These are phyloP conservation scores for Nematodospora anomalae DNA, from an alignment of 1,139 yeast genomes.

Conservation along the genomic window DNA sequence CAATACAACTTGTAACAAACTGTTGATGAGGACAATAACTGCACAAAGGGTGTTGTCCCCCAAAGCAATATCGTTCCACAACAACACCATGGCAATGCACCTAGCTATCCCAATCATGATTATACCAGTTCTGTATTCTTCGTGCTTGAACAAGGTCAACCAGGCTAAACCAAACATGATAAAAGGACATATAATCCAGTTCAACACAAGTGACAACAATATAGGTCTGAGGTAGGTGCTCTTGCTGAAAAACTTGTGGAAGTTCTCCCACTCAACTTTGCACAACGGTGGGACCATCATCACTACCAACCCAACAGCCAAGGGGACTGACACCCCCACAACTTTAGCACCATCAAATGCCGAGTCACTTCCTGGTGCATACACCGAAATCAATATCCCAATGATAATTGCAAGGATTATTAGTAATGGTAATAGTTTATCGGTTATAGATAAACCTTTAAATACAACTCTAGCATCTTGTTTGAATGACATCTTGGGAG, in stretches of 20 bases:
- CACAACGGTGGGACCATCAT: slow-evolving; percentile 64
- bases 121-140: slow-evolving; percentile 53
- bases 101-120: slow-evolving; percentile 62
- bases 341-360: slow-evolving; percentile 29
- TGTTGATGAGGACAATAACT: slow-evolving; percentile 51
- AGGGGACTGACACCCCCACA: slow-evolving; percentile 41
- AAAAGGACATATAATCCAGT: slow-evolving; percentile 61
- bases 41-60: slow-evolving; percentile 58
- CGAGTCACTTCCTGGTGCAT: slow-evolving; percentile 29
- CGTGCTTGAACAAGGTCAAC: slow-evolving; percentile 49
- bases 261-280: slow-evolving; percentile 51
- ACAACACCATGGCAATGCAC: slow-evolving; percentile 63
- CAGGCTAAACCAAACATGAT: slow-evolving; percentile 60
- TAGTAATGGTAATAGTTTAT: slow-evolving; percentile 28
- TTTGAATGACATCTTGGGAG: too few species aligned
- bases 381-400: slow-evolving; percentile 34
- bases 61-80: slow-evolving; percentile 60
- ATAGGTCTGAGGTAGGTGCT: slow-evolving; percentile 26
- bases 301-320: slow-evolving; percentile 52
- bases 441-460: slow-evolving; percentile 20
- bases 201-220: slow-evolving; percentile 41
- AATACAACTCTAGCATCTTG: slow-evolving; percentile 9
- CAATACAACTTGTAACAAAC: slow-evolving; percentile 51
- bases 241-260: slow-evolving; percentile 17
- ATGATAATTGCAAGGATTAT: slow-evolving; percentile 29